Conservation (phyloP, 257 asterid species). For the Ocimum tenuiflorum region DNA sequence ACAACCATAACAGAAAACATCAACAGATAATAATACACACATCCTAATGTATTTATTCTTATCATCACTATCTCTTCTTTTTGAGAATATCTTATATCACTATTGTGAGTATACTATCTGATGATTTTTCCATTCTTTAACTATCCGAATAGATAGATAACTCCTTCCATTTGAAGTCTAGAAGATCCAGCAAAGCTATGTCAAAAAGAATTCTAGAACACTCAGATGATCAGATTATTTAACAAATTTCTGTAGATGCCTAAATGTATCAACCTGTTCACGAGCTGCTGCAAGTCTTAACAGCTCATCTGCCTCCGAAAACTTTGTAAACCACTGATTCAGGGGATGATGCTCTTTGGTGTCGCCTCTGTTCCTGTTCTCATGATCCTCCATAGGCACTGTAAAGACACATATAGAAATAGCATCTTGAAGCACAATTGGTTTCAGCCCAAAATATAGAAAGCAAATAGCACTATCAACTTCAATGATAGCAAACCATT, state of each 20-base stretch:
- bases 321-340: slow-evolving; percentile 70
- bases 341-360: slow-evolving; percentile 75
- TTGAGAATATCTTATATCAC: no score
- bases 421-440: slow-evolving; percentile 10
- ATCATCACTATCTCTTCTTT: neutral
- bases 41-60: neutral
- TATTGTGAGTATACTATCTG: neutral
- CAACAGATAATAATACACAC: neutral
- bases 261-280: slow-evolving; percentile 58
- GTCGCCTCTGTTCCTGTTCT: slow-evolving; percentile 51
- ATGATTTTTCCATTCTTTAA: neutral
- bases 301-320: slow-evolving; percentile 91
- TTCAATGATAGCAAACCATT: slow-evolving; percentile 7
- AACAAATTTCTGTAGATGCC: neutral
- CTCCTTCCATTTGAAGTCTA: slow-evolving; percentile 1
- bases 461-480: neutral
- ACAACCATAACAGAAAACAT: neutral
- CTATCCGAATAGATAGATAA: neutral
- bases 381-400: slow-evolving; percentile 59
- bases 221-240: neutral
- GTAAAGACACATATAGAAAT: slow-evolving; percentile 4
- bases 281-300: slow-evolving; percentile 90
- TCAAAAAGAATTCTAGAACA: neutral
- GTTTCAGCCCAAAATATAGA: neutral
- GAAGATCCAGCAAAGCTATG: slow-evolving; percentile 5